A percentile compares a stretch with the other conserved stretches of the same genome.
Conservation (phyloP, 208 protist species). For the Wallacemonas sp. region DNA sequence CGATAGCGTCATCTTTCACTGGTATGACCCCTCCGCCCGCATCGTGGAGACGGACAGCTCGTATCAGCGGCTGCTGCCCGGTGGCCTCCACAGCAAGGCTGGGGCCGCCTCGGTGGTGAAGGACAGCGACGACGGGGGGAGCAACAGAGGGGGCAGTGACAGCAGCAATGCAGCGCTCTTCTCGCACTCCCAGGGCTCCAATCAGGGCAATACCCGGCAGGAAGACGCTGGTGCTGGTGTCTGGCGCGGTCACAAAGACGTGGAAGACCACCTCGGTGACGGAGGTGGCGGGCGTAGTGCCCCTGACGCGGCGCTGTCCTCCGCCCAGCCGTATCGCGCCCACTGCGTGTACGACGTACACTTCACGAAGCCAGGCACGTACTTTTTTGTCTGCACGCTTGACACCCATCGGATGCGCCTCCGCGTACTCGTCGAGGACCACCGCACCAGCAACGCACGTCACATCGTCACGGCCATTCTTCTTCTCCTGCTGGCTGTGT, state of each 20-base stretch:
- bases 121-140: neutral
- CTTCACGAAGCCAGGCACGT: slow-evolving; percentile 27
- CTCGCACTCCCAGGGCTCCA: neutral
- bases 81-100: slow-evolving; percentile 19
- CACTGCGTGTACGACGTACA: slow-evolving; percentile 17
- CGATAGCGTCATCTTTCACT: slow-evolving; percentile 26
- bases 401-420: slow-evolving; percentile 24
- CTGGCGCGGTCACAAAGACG: too few species aligned
- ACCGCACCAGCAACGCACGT: slow-evolving; percentile 5
- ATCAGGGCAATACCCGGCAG: neutral
- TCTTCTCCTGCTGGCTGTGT: neutral
- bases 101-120: neutral
- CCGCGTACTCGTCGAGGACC: slow-evolving; percentile 28
- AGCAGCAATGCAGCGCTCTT: neutral
- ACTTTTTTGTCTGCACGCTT: slow-evolving; percentile 33
- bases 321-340: neutral
- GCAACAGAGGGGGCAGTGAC: neutral
- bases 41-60: slow-evolving; percentile 30
- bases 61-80: slow-evolving; percentile 22
- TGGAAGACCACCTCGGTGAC: too few species aligned
- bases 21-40: slow-evolving; percentile 19
- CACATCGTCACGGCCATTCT: slow-evolving; percentile 16
- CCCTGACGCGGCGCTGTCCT: neutral
- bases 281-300: too few species aligned
- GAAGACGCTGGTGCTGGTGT: neutral